Evolutionary conservation across 208 protist genomes (phyloP).

Genomic region (Leishmania amazonensis): DNA sequence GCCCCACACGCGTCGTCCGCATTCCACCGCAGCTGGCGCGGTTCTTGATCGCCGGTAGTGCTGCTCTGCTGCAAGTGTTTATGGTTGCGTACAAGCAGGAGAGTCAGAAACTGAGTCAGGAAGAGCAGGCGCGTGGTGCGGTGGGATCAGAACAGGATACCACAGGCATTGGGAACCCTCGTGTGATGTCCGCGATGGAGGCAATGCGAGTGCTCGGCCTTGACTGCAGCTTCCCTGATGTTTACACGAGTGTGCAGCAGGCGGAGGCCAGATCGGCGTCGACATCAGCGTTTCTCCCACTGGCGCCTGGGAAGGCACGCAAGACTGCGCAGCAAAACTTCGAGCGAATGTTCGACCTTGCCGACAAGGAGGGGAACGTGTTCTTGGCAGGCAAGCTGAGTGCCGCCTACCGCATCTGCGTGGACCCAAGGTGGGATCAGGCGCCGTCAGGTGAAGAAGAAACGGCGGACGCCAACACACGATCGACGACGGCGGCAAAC

Average conservation of each 20-base stretch:
- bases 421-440: conserved; percentile 70
- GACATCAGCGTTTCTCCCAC: conserved; percentile 20
- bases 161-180: conserved; percentile 1
- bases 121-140: conserved; percentile 14
- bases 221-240: conserved; percentile 33
- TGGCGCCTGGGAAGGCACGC: conserved; percentile 35
- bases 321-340: conserved; percentile 65
- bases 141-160: not conserved
- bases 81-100: conserved; percentile 57
- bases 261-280: not conserved
- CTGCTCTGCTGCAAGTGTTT: conserved; percentile 59
- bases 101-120: conserved; percentile 33
- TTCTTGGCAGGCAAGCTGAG: conserved; percentile 86
- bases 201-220: conserved; percentile 77
- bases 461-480: not conserved
- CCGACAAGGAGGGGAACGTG: conserved; percentile 53
- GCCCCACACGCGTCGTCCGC: conserved; percentile 35
- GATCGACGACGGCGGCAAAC: not conserved
- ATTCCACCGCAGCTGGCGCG: conserved; percentile 65
- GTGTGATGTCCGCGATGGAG: conserved; percentile 60
- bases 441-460: conserved; percentile 2
- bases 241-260: conserved; percentile 21
- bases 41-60: conserved; percentile 34
- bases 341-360: conserved; percentile 61
- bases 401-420: conserved; percentile 74